Percentiles rank a stretch among this genome's conserved stretches.
Conservation (phyloP, 2,329 filamentous ascomycete species). For the Trichoderma sp. region DNA sequence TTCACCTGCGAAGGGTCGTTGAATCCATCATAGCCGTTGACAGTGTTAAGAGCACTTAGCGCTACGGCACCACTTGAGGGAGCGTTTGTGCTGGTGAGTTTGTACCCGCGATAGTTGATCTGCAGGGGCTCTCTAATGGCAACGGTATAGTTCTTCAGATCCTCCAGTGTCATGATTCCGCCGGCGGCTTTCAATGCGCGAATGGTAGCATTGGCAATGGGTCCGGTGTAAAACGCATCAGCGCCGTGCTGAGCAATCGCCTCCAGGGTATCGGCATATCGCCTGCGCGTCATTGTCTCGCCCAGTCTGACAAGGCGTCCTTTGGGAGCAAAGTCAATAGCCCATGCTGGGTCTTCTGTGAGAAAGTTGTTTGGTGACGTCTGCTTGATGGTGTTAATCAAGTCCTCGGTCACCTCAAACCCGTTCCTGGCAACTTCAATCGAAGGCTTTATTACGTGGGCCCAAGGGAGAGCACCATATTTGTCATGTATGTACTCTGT, state of each 20-base stretch:
- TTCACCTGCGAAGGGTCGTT: slow-evolving; percentile 57
- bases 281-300: slow-evolving; percentile 74
- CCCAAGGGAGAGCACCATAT: slow-evolving; percentile 68
- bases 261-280: slow-evolving; percentile 75
- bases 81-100: slow-evolving; percentile 67
- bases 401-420: slow-evolving; percentile 71
- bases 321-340: slow-evolving; percentile 81
- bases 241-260: slow-evolving; percentile 67
- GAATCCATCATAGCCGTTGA: slow-evolving; percentile 71
- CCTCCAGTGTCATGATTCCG: slow-evolving; percentile 77
- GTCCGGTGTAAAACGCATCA: slow-evolving; percentile 70
- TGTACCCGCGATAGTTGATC: slow-evolving; percentile 71
- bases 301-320: slow-evolving; percentile 67
- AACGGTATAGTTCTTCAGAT: slow-evolving; percentile 73
- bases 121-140: slow-evolving; percentile 62
- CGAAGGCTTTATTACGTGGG: slow-evolving; percentile 68
- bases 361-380: slow-evolving; percentile 62
- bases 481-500: slow-evolving; percentile 73
- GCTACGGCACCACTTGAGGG: slow-evolving; percentile 76
- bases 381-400: slow-evolving; percentile 70
- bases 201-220: slow-evolving; percentile 72
- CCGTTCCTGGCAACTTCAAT: slow-evolving; percentile 73
- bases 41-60: slow-evolving; percentile 72
- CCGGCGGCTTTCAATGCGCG: slow-evolving; percentile 63
- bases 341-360: slow-evolving; percentile 72